These are phyloP conservation scores for Mortierella sp. DNA, from an alignment of 371 early-diverging fungal species.

Conservation along the genomic window DNA sequence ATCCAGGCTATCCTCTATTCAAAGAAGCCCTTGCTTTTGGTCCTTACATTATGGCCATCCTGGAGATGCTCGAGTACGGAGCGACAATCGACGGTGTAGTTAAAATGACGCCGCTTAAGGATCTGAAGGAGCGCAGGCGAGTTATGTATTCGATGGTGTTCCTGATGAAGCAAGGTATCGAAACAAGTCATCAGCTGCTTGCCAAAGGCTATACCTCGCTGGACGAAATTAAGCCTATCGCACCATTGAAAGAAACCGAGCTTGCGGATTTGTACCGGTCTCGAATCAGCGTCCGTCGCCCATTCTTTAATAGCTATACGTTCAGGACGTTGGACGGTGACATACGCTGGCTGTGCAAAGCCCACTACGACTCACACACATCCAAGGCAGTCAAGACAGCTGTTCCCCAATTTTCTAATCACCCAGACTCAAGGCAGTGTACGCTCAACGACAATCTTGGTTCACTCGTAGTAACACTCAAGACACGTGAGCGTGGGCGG, in stretches of 20 bases:
- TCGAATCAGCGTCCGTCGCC: slow-evolving; percentile 3
- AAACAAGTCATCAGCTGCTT: slow-evolving; percentile 25
- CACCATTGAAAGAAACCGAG: slow-evolving; percentile 18
- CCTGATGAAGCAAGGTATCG: slow-evolving; percentile 30
- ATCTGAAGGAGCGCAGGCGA: slow-evolving; percentile 10
- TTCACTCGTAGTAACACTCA: slow-evolving; percentile 15
- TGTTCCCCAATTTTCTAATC: background rate
- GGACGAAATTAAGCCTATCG: slow-evolving; percentile 25
- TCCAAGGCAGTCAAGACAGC: background rate
- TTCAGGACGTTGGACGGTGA: slow-evolving; percentile 27
- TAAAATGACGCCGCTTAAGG: slow-evolving; percentile 12
- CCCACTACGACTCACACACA: slow-evolving; percentile 9
- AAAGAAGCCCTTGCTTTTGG: slow-evolving; percentile 25
- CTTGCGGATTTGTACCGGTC: slow-evolving; percentile 17
- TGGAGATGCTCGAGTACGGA: slow-evolving; percentile 47
- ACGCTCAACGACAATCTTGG: slow-evolving; percentile 6
- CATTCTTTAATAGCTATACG: slow-evolving; percentile 1
- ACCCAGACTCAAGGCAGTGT: slow-evolving; percentile 1
- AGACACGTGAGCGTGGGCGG: slow-evolving; percentile 9
- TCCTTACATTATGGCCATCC: slow-evolving; percentile 37
- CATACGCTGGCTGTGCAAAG: slow-evolving; percentile 30
- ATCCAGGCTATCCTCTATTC: background rate
- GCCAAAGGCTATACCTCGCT: slow-evolving; percentile 22
- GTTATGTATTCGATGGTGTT: slow-evolving; percentile 32
- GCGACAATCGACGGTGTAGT: slow-evolving; percentile 18